These are phyloP conservation scores for Saccharomyces hybrid DNA, from an alignment of 1,139 yeast species.

Conservation along the genomic window DNA sequence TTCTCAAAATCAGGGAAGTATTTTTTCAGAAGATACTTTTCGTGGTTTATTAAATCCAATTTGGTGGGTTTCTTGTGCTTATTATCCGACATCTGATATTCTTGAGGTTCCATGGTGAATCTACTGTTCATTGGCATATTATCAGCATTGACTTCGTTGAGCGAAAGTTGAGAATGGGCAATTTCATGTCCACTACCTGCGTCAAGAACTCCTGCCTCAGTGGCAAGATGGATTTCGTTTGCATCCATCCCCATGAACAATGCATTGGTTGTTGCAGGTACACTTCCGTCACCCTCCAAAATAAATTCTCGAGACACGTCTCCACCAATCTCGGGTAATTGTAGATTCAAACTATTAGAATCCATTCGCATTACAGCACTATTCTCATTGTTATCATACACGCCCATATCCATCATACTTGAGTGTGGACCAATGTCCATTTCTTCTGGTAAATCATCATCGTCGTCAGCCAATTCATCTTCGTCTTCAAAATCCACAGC, in stretches of 20 bases:
- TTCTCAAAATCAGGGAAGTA: conserved; percentile 30
- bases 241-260: conserved; percentile 25
- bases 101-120: conserved; percentile 3
- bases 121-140: conserved; percentile 1
- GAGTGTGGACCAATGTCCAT: conserved; percentile 33
- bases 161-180: background rate
- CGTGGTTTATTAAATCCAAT: conserved; percentile 13
- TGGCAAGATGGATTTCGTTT: conserved; percentile 12
- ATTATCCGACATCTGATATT: conserved; percentile 7
- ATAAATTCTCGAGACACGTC: background rate
- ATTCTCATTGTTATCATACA: conserved; percentile 9
- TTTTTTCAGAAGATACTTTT: conserved; percentile 15
- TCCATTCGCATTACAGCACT: background rate
- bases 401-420: conserved; percentile 17
- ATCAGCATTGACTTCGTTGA: background rate
- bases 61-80: conserved; percentile 18
- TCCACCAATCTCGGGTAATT: background rate
- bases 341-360: background rate
- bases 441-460: conserved; percentile 38
- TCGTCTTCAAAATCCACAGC: conserved; percentile 95
- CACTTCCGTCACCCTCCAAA: background rate
- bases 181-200: conserved; percentile 6
- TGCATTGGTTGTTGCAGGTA: conserved; percentile 13
- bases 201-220: conserved; percentile 14
- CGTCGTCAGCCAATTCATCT: conserved; percentile 90